Evolutionary conservation across 805 yeast species (phyloP).

Genomic region (Blastobotrys chiropterorum): DNA sequence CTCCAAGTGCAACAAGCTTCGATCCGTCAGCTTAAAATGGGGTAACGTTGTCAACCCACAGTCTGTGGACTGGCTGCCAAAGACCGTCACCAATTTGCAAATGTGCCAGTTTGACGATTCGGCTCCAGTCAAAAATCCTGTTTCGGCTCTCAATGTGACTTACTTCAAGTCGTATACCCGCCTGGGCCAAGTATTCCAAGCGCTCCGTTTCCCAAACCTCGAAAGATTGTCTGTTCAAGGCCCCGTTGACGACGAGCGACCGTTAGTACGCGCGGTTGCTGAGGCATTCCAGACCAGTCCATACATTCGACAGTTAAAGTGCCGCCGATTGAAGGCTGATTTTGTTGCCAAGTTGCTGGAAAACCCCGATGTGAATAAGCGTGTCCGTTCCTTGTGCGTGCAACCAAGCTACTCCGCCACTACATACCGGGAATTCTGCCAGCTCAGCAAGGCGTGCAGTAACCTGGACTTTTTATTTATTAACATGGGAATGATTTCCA

Average conservation of each 20-base stretch:
- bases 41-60: constrained; percentile 4
- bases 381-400: constrained; percentile 1
- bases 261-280: constrained; percentile 2
- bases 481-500: background rate
- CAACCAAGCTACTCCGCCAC: constrained; percentile 4
- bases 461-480: background rate
- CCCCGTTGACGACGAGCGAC: constrained; percentile 6
- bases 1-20: constrained; percentile 6
- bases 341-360: constrained; percentile 2
- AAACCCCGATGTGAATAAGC: background rate
- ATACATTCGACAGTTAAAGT: constrained; percentile 3
- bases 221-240: constrained; percentile 6
- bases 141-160: constrained; percentile 4
- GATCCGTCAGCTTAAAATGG: constrained; percentile 5
- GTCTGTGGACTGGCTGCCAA: constrained; percentile 4
- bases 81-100: constrained; percentile 3
- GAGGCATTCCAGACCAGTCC: background rate
- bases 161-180: constrained; percentile 6
- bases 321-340: constrained; percentile 1
- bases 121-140: background rate
- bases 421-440: background rate
- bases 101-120: background rate
- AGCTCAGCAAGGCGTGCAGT: background rate
- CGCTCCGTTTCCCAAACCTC: constrained; percentile 4
- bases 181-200: constrained; percentile 2